Conservation (phyloP, 345 rosid species). For the Dipteronia sinensis region DNA sequence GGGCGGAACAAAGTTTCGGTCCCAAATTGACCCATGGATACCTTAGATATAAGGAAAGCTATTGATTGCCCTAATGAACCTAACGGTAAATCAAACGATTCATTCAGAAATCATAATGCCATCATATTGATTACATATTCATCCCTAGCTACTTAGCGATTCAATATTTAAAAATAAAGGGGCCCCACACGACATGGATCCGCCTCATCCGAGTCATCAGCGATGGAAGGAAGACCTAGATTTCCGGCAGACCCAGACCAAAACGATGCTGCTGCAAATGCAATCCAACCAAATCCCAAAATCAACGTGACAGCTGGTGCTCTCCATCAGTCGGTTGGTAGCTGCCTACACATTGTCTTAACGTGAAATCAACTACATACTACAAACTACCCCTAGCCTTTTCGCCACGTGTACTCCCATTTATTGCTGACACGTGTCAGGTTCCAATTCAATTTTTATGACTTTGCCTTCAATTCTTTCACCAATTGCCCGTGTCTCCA, state of each 20-base stretch:
- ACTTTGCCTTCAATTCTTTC: constrained; percentile 30
- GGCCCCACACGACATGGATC: background rate
- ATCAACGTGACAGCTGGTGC: constrained; percentile 12
- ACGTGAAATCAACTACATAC: constrained; percentile 18
- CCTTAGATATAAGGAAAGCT: too few species aligned
- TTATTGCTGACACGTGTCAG: constrained; percentile 6
- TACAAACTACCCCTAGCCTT: background rate
- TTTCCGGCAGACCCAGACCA: background rate
- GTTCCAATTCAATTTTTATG: background rate
- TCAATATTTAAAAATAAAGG: background rate
- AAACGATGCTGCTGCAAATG: too few species aligned
- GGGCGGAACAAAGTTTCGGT: too few species aligned
- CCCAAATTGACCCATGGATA: too few species aligned
- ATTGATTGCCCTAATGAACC: too few species aligned
- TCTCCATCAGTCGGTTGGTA: background rate
- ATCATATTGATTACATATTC: too few species aligned
- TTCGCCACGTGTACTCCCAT: background rate
- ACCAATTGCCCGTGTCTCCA: constrained; percentile 23
- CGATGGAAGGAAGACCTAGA: background rate
- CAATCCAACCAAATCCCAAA: background rate
- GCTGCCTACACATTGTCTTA: background rate
- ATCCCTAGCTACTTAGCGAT: too few species aligned
- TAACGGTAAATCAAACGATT: too few species aligned
- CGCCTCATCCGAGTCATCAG: background rate
- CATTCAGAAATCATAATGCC: too few species aligned